Base-by-base conservation (phyloP, 495 filamentous ascomycete species). In the Penicillium samsonianum region DNA sequence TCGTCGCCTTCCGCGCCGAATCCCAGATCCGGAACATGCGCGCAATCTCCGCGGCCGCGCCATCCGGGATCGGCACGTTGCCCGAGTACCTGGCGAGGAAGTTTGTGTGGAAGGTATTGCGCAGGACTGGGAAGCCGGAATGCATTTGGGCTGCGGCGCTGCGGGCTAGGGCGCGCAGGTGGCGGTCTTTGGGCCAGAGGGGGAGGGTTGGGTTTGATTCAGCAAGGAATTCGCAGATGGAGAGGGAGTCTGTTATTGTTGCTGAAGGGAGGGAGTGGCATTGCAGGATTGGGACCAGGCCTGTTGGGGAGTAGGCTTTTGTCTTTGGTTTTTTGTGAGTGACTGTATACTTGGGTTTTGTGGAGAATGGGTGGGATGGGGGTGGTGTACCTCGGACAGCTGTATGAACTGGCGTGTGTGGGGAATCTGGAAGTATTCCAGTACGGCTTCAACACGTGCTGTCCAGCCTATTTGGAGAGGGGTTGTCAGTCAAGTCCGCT, bases 101-200 rank as follows among this genome's bases (percentile, higher is more conserved):
- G 65, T 81, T 82, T 51, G 73, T 75, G 25, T 56, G 35, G 61
- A 74, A 80, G 9, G 70, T 70, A 45, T 72, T 67, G 14, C 83
- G 73, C 6, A 84, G 26, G 0, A 67, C 61, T 2, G 30, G 26
- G 62, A 86, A 86, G 23, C 77, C 72, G 2, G 82, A 75, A 59
- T 84, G 81, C 81, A 84, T 86, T 65, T 82, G 73, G 0, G 81
- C 77, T 3, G 69, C 72, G 5, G 79, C 79, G 19, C 70, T 73
- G 33, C 81, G 71, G 7, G 82, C 82, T 14, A 80, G 67, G 1
- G 80, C 80, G 55, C 81, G 67, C 9, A 83, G 71, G 10, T 61
- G 45, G 10, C 54, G 55, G 52, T 78, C 78, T 22, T 61, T 33
- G 0, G 83, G 83, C 73, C 79, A 84, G 4, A 82, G 68, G 31